Evolutionary conservation across 768 basidiomycete species (phyloP), one percentile per base, ranked within the genome.

Genomic region (Pholiota microspora): DNA sequence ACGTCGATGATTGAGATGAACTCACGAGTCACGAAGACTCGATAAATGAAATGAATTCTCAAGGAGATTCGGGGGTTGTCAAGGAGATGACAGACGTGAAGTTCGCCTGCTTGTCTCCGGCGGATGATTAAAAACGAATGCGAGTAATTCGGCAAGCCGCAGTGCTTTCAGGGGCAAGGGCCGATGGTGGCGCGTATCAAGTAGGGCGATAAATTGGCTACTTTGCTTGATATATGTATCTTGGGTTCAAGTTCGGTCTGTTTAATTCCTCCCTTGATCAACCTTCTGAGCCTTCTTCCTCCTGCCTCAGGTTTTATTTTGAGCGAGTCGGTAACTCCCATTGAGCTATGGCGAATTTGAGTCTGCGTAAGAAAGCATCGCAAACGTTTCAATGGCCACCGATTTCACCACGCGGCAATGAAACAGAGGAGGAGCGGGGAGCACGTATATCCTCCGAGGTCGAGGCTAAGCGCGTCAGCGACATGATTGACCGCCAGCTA

Each of bases 401-500:
- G 2, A 48, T 64, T 13, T 55, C 55, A 15, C 60, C 63, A 23
- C 68, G 67, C 4, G 45, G 57, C 4, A 60, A 70, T 51, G 82
- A 83, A 63, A 77, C 73, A 0, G 72, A 75, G 8, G 68, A 72
- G 4, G 72, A 79, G 42, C 70, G 69, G 12, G 67, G 68, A n/a
- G 56, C 60, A 36, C 72, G 82, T 13, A 52, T 79, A 24, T 67
- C 70, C 49, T 65, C 64, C 27, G 81, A 83, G 64, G 71, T 69
- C 23, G 75, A 79, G 59, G 83, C 83, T 12, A 80, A 79, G 63
- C 69, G 72, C 34, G 64, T 72, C 23, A 83, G 78, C 67, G 81
- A 84, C 56, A 66, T 68, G 6, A 86, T 86, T 61, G 83, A 86
- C 63, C 74, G 68, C n/a, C 70, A 69, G 42, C 65, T 86, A 13